phyloP scores from a whole-genome alignment of 768 basidiomycete genomes.

The Mycena maculata region DNA sequence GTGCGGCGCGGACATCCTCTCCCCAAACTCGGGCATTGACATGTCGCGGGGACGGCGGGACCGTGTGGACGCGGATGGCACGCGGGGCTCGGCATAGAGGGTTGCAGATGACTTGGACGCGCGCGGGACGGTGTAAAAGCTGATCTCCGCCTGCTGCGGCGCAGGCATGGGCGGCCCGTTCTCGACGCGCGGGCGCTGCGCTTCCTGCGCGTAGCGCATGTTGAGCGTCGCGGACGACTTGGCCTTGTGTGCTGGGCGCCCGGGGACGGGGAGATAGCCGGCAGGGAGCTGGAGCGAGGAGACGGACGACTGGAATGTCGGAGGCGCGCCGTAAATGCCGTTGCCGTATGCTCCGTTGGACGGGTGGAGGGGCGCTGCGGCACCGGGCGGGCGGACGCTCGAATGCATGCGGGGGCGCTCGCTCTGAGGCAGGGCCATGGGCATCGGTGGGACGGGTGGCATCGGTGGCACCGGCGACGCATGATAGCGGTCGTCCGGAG shows the following conservation, averaged over 20 bases:
- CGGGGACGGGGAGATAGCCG: background rate
- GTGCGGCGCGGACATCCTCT: constrained; percentile 13
- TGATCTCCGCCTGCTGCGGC: background rate
- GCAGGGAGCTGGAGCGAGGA: background rate
- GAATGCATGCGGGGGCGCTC: constrained; percentile 9
- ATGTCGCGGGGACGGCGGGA: constrained; percentile 7
- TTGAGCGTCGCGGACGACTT: constrained; percentile 22
- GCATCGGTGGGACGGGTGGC: constrained; percentile 21
- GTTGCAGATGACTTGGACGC: constrained; percentile 23
- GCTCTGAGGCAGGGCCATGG: no score
- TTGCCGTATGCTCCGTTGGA: constrained; percentile 15
- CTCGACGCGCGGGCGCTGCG: constrained; percentile 15
- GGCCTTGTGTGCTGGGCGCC: background rate
- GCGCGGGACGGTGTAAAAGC: constrained; percentile 17
- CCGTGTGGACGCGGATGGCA: background rate
- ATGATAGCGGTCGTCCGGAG: background rate
- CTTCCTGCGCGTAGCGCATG: constrained; percentile 11
- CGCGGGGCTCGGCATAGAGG: constrained; percentile 18
- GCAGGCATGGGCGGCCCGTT: constrained; percentile 8
- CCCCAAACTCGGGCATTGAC: constrained; percentile 17
- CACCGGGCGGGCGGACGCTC: constrained; percentile 16
- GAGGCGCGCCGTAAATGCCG: constrained; percentile 17
- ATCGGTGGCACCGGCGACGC: background rate
- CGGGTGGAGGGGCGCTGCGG: constrained; percentile 19
- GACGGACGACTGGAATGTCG: background rate